phyloP scores from a whole-genome alignment of 352 stramenopile genomes.

The Phytophthora capsici region DNA sequence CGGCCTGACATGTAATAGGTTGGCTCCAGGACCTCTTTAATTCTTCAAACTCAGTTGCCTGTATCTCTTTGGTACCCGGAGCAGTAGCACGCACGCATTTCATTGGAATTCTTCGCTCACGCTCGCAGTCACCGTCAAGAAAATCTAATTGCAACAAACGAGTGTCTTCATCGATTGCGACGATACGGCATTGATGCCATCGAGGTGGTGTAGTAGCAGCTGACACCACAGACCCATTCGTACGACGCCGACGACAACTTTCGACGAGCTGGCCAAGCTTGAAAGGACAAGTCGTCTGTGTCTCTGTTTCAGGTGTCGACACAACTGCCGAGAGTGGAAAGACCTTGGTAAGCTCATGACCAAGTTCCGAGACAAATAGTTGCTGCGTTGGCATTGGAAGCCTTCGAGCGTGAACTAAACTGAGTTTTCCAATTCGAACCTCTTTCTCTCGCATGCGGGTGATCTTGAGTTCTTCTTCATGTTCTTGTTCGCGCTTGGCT shows the following conservation, averaged over 20 bases:
- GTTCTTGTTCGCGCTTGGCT: slow-evolving; percentile 50
- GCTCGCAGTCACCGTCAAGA: slow-evolving; percentile 53
- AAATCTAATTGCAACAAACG: slow-evolving; percentile 50
- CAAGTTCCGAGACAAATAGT: slow-evolving; percentile 48
- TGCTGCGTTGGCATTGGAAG: slow-evolving; percentile 51
- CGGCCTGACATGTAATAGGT: slow-evolving; percentile 33
- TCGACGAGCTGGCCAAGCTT: slow-evolving; percentile 50
- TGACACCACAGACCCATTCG: slow-evolving; percentile 25
- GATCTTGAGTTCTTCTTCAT: slow-evolving; percentile 47
- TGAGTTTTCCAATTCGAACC: slow-evolving; percentile 45
- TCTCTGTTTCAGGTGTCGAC: not conserved
- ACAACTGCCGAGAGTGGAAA: slow-evolving; percentile 30
- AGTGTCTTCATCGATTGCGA: slow-evolving; percentile 27
- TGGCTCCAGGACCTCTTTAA: slow-evolving; percentile 45
- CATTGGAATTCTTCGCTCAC: slow-evolving; percentile 46
- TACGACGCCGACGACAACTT: slow-evolving; percentile 53
- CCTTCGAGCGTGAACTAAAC: slow-evolving; percentile 44
- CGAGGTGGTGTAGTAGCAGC: not conserved
- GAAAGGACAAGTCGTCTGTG: slow-evolving; percentile 12
- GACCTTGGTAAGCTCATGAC: slow-evolving; percentile 44
- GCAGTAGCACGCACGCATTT: slow-evolving; percentile 44
- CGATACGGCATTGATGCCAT: slow-evolving; percentile 53
- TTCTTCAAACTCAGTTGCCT: slow-evolving; percentile 34
- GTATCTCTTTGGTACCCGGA: slow-evolving; percentile 35
- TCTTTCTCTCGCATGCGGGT: slow-evolving; percentile 39